Conservation (phyloP, 2,329 filamentous ascomycete genomes). For the Beauveria medogensis region DNA sequence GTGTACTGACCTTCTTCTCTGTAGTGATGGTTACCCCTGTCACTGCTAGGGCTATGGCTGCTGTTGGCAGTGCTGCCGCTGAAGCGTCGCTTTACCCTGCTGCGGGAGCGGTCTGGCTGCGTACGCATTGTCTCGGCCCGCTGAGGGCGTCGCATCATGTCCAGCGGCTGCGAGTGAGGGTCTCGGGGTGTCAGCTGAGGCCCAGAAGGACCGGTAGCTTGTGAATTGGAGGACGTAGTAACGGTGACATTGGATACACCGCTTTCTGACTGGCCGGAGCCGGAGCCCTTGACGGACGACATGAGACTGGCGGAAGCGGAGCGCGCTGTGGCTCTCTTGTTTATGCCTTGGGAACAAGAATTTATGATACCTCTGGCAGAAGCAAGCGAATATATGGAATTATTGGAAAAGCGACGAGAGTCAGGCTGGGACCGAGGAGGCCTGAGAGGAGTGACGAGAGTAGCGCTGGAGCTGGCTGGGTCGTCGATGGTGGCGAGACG, state of each 20-base stretch:
- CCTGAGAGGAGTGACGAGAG: constrained; percentile 20
- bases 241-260: constrained; percentile 44
- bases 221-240: constrained; percentile 40
- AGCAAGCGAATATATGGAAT: constrained; percentile 63
- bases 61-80: constrained; percentile 77
- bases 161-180: constrained; percentile 30
- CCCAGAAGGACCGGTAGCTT: constrained; percentile 16
- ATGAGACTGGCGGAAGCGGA: constrained; percentile 37
- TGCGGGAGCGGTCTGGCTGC: constrained; percentile 53
- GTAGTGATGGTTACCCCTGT: constrained; percentile 46
- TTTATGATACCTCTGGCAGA: constrained; percentile 44
- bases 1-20: constrained; percentile 43
- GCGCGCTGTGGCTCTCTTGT: constrained; percentile 34
- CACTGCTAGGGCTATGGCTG: constrained; percentile 71
- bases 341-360: constrained; percentile 46
- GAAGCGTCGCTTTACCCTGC: constrained; percentile 64
- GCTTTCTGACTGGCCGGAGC: constrained; percentile 40
- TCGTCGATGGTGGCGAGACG: not conserved
- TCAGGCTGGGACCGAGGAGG: constrained; percentile 42
- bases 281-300: constrained; percentile 33
- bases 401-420: constrained; percentile 61
- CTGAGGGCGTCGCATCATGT: constrained; percentile 38
- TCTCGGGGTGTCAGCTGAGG: constrained; percentile 41
- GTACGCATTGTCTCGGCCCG: constrained; percentile 32
- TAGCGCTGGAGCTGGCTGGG: not conserved